phyloP scores from a whole-genome alignment of 495 filamentous ascomycete species.

The Penicillium lividum region DNA sequence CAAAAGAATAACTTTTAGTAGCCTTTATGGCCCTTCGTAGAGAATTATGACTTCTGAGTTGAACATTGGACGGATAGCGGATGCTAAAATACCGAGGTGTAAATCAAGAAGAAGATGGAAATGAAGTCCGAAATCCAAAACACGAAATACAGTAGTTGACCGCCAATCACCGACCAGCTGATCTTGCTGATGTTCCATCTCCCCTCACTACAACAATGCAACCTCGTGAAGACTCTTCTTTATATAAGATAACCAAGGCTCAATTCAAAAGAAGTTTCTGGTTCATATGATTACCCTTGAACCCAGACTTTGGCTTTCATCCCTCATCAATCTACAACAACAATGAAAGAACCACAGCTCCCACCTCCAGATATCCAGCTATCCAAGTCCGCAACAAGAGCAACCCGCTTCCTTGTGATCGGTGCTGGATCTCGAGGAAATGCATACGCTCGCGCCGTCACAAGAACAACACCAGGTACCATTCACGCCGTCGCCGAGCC shows the following conservation, averaged over 20 bases:
- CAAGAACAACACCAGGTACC: conserved; percentile 57
- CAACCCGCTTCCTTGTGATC: conserved; percentile 68
- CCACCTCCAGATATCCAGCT: conserved; percentile 9
- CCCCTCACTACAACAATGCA: conserved; percentile 7
- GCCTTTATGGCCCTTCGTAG: too few species aligned
- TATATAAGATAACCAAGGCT: background rate
- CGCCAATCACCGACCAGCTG: conserved; percentile 16
- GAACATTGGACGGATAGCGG: too few species aligned
- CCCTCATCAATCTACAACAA: background rate
- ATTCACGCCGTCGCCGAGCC: conserved; percentile 84
- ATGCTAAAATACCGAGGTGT: too few species aligned
- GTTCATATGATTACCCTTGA: background rate
- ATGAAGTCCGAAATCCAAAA: too few species aligned
- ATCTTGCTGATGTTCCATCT: conserved; percentile 15
- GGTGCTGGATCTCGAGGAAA: conserved; percentile 84
- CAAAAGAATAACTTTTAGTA: too few species aligned
- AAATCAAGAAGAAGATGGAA: too few species aligned
- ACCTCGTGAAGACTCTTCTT: background rate
- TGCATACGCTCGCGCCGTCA: conserved; percentile 70
- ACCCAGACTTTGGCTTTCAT: background rate
- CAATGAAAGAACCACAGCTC: conserved; percentile 32
- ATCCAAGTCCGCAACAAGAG: conserved; percentile 4
- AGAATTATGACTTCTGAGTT: too few species aligned
- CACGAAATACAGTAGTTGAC: background rate
- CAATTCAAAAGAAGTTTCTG: background rate